Base-by-base conservation (phyloP, 257 asterid species). In the Phtheirospermum japonicum region DNA sequence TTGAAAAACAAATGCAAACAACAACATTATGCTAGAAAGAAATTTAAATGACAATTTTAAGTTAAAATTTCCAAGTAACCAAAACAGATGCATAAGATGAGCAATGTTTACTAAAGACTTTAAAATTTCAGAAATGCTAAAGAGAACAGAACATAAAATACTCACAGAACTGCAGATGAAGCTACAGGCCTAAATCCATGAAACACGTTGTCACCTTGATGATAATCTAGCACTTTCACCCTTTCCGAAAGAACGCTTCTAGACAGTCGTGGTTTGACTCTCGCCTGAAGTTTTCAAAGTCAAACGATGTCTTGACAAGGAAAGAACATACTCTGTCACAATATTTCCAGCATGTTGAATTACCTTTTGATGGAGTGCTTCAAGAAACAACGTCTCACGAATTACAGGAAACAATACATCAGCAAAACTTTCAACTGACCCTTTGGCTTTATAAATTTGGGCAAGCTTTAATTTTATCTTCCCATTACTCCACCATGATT, bases 401-500 rank as follows among this genome's bases (percentile, higher is more conserved):
- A 90, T 76, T 72, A 82, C 75, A 11, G 96, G 97, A 59, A 75
- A 83, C 59, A 90, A 72, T 53, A 75, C 77, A 69, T 85, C 88
- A 16, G 72, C 95, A 67, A 82, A 90, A 34, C 70, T 80, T 75
- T 87, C 89, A 7, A 61, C 30, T 53, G 72, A 77, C 67, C 95
- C 96, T 75, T 83, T 82, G 74, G 82, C 80, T 76, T 79, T 82
- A 70, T 83, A 80, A 66, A 90, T 80, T 61, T 82, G 83, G 54
- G 95, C 76, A 77, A 90, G 94, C 79, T 82, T 87, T 39, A 90
- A 66, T 77, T 85, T 90, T 77, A 88, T 83, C 76, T 78, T 83
- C 68, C 86, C 90, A 78, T 77, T 75, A 66, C 68, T 79, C 90
- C 96, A 86, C 96, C 95, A 90, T 57, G 69, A 61, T 57, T 80